Evolutionary conservation across 2,329 filamentous ascomycete genomes (phyloP), one percentile per base, ranked within the genome.

Genomic region (Bipolaris bicolor): DNA sequence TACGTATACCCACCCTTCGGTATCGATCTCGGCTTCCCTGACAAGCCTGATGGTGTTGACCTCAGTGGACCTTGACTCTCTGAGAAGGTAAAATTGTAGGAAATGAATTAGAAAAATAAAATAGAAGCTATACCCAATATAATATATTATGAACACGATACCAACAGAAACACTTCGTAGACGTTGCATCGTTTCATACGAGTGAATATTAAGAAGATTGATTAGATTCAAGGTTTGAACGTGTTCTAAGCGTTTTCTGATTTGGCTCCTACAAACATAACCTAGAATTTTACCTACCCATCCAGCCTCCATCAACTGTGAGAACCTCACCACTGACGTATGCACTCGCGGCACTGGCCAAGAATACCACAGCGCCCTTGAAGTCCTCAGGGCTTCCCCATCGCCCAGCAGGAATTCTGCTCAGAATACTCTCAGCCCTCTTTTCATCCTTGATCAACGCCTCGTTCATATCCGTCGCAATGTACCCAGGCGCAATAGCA

Each of bases 401-500:
- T 65, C 91, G 81, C 0, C 90, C 92, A 0, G 90, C 91, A 0
- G 92, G 92, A 68, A 97, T 97, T 55, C 92, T 81, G 33, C 86
- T 87, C 70, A 90, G 83, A 66, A 97, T 97, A 69, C 88, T 88
- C 62, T 82, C 85, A 58, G 90, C 83, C 34, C 92, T 81, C 65
- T 84, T 85, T 68, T 84, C 77, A 75, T 97, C 88, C 49, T 88
- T 84, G 41, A 96, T 85, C 70, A 97, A 77, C 2, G 92, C 92
- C 64, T 83, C 84, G 75, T 97, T 97, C 93, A 97, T 97, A 59
- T 97, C 92, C n/a, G 92, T 97, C 48, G 86, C 90, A 67, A 96
- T 91, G 76, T 97, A 97, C 0, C 92, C 92, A 0, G 92, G 92
- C 2, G 92, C 92, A 71, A 97, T 91, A 7, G 90, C 91, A 75